These are phyloP conservation scores for Stephanodiscus triporus DNA, from an alignment of 108 stramenopile species.

Conservation along the genomic window DNA sequence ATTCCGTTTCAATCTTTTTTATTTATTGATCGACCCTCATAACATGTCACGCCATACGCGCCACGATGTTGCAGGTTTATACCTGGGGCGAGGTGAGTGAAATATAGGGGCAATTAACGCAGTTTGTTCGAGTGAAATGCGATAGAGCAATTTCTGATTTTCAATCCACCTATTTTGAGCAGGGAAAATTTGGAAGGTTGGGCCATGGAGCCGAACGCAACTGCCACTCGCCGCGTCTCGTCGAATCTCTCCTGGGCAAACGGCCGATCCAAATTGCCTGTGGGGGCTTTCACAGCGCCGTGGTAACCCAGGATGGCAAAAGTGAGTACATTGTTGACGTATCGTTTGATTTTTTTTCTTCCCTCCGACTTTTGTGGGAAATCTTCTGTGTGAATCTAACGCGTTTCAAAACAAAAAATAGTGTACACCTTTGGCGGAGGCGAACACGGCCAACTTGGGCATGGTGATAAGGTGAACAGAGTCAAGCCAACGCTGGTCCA, in stretches of 20 bases:
- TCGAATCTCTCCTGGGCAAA: constrained; percentile 84
- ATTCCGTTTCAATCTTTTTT: neutral
- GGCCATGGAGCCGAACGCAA: constrained; percentile 92
- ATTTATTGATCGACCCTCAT: neutral
- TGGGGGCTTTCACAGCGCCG: constrained; percentile 92
- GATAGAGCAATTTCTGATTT: neutral
- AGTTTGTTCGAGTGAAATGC: neutral
- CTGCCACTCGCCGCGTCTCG: constrained; percentile 80
- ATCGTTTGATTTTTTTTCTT: neutral
- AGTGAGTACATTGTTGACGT: constrained; percentile 4
- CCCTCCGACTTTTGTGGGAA: neutral
- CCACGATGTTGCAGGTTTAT: constrained; percentile 32
- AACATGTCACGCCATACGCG: neutral
- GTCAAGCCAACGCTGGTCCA: constrained; percentile 83
- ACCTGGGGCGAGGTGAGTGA: constrained; percentile 79
- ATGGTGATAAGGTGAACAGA: constrained; percentile 92
- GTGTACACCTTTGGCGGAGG: constrained; percentile 88
- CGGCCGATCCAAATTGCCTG: constrained; percentile 80
- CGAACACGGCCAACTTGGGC: constrained; percentile 91
- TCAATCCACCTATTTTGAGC: neutral
- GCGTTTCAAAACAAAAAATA: constrained; percentile 30
- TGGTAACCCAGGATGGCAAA: constrained; percentile 87
- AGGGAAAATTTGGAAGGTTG: constrained; percentile 94
- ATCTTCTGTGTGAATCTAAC: too few species aligned
- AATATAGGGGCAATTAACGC: neutral